Evolutionary conservation across 2,329 filamentous ascomycete species (phyloP).

Genomic region (Cordyceps javanica): DNA sequence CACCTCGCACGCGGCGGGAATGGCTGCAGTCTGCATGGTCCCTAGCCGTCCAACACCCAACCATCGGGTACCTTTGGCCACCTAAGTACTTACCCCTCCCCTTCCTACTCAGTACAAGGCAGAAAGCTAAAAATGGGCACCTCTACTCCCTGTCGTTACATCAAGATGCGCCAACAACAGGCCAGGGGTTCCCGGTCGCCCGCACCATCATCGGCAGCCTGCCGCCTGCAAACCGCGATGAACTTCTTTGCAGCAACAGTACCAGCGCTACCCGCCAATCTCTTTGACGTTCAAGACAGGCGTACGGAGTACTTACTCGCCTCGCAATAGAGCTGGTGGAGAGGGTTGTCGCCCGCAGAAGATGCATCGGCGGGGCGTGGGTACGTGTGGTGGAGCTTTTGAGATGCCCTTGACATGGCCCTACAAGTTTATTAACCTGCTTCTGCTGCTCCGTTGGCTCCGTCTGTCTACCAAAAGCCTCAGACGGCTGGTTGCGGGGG

Average conservation of each 20-base stretch:
- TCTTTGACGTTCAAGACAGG: neutral
- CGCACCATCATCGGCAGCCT: neutral
- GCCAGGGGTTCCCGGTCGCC: slow-evolving; percentile 3
- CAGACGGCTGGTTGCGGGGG: neutral
- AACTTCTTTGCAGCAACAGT: neutral
- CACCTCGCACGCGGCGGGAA: slow-evolving; percentile 5
- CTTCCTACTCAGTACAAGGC: neutral
- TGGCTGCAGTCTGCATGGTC: neutral
- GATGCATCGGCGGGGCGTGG: slow-evolving; percentile 13
- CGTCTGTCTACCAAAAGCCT: neutral
- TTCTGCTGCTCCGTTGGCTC: neutral
- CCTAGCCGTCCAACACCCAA: neutral
- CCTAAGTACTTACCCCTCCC: neutral
- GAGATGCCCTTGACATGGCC: slow-evolving; percentile 2
- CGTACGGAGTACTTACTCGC: neutral
- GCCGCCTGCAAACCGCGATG: neutral
- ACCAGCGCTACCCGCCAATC: neutral
- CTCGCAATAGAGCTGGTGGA: neutral
- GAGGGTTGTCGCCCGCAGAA: slow-evolving; percentile 8
- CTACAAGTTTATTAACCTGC: neutral
- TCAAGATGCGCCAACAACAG: slow-evolving; percentile 11
- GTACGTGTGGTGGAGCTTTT: slow-evolving; percentile 4
- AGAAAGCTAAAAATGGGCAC: slow-evolving; percentile 1
- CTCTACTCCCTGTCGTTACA: slow-evolving; percentile 8
- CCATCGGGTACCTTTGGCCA: neutral